Base-by-base conservation (phyloP, 2,329 filamentous ascomycete species). In the Albophoma yamanashiensis region DNA sequence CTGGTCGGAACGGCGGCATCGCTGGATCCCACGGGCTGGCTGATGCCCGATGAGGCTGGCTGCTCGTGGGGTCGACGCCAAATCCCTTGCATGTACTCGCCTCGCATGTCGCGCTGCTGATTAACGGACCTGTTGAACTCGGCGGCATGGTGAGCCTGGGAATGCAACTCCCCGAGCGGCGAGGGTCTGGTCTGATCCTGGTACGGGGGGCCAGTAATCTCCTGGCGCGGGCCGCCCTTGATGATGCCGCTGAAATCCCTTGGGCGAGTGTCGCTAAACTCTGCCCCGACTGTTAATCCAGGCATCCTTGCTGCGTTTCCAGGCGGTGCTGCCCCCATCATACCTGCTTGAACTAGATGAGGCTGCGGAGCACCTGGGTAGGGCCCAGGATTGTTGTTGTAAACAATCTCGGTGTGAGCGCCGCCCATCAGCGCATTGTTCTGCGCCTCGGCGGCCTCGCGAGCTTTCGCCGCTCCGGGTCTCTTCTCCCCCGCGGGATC, bases 401-500 rank as follows among this genome's bases (percentile, higher is more conserved):
- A 96, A 60, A 95, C 89, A 69, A 96, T 91, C 75, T 96, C 90
- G 59, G 89, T 87, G 69, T 94, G 91, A 38, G 88, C 85, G 59
- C 88, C 81, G 58, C 85, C 82, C 58, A 89, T 78, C 58, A 85
- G 68, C 62, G 82, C 82, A 56, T 83, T 84, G 66, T 79, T 84
- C 69, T 82, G 80, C 77, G 89, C 88, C 58, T 88, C 87, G 15
- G 89, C 88, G 52, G 89, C 88, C 76, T 96, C 91, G 69, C 93
- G 83, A 62, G 89, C 89, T 77, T 95, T 96, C 61, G 91, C 87
- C 45, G 90, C 92, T 59, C 94, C 94, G 7, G 94, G 94, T 64
- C 94, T 83, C 79, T 99, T 97, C 76, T 99, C 94, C 47, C 94
- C 94, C 4, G 94, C 94, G 57, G 92, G 82, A 73, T 99, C 94